These are phyloP conservation scores for Fomes fomentarius DNA, from an alignment of 1,284 basidiomycete genomes.

Conservation along the genomic window DNA sequence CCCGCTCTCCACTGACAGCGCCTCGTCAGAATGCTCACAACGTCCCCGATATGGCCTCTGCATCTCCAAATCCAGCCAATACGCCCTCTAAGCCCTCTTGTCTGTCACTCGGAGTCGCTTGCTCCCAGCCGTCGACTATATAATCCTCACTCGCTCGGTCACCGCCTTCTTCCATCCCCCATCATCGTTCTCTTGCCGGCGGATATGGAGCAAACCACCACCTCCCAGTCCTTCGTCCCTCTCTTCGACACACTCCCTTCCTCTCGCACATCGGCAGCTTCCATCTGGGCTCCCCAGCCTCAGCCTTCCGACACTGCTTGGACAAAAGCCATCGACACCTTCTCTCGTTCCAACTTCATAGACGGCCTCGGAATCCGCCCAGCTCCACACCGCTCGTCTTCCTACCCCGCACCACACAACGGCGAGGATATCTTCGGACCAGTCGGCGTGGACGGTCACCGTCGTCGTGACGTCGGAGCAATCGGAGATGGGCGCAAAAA, in stretches of 20 bases:
- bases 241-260: conserved; percentile 32
- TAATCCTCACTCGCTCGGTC: conserved; percentile 24
- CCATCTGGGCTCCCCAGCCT: conserved; percentile 80
- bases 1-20: conserved; percentile 17
- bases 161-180: conserved; percentile 24
- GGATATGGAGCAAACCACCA: conserved; percentile 30
- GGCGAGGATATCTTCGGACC: conserved; percentile 69
- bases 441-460: conserved; percentile 38
- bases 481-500: conserved; percentile 77
- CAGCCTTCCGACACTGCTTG: conserved; percentile 65
- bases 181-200: conserved; percentile 16
- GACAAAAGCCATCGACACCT: conserved; percentile 64
- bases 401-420: conserved; percentile 35
- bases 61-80: conserved; percentile 22
- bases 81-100: conserved; percentile 9
- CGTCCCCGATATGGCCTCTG: conserved; percentile 19
- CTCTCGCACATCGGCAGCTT: conserved; percentile 40
- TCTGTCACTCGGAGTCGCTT: conserved; percentile 16
- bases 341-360: conserved; percentile 51
- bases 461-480: conserved; percentile 61
- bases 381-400: conserved; percentile 29
- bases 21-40: conserved; percentile 23
- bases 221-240: conserved; percentile 31
- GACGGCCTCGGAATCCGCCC: conserved; percentile 19
- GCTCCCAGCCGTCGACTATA: conserved; percentile 23